Conservation (phyloP, 257 asterid genomes). For the Ajuga chamaepitys region DNA sequence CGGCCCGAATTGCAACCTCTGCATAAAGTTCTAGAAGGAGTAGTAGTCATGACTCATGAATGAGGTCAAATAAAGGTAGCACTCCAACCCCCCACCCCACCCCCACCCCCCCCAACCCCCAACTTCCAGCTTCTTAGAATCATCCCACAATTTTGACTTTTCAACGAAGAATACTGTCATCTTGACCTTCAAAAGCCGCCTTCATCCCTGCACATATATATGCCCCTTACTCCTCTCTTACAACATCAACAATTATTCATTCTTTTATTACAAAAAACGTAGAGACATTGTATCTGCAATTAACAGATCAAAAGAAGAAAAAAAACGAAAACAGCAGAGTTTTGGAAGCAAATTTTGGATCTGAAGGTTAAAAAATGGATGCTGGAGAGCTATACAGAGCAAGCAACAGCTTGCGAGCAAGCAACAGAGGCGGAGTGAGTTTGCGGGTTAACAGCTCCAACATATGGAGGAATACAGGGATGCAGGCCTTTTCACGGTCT, state of each 20-base stretch:
- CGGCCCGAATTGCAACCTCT: too few species aligned
- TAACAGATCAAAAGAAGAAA: too few species aligned
- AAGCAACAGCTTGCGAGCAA: slow-evolving; percentile 30
- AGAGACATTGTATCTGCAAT: neutral
- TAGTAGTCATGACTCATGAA: too few species aligned
- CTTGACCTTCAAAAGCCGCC: slow-evolving; percentile 12
- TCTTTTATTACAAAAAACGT: neutral
- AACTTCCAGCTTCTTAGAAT: neutral
- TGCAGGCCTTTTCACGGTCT: slow-evolving; percentile 39
- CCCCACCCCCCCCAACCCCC: too few species aligned
- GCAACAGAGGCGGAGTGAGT: slow-evolving; percentile 20
- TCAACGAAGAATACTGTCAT: too few species aligned
- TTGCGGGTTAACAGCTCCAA: slow-evolving; percentile 31
- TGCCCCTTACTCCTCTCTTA: neutral
- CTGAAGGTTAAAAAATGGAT: slow-evolving; percentile 19
- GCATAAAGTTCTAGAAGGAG: too few species aligned
- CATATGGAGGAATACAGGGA: slow-evolving; percentile 40
- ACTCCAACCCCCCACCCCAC: too few species aligned
- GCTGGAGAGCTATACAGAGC: slow-evolving; percentile 28
- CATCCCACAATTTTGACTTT: neutral
- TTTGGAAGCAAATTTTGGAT: too few species aligned
- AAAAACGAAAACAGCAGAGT: neutral
- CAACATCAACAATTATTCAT: neutral
- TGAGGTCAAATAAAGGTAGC: too few species aligned
- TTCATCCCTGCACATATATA: neutral